Evolutionary conservation across 2,329 filamentous ascomycete species (phyloP).

Genomic region (Aphanocladium album): DNA sequence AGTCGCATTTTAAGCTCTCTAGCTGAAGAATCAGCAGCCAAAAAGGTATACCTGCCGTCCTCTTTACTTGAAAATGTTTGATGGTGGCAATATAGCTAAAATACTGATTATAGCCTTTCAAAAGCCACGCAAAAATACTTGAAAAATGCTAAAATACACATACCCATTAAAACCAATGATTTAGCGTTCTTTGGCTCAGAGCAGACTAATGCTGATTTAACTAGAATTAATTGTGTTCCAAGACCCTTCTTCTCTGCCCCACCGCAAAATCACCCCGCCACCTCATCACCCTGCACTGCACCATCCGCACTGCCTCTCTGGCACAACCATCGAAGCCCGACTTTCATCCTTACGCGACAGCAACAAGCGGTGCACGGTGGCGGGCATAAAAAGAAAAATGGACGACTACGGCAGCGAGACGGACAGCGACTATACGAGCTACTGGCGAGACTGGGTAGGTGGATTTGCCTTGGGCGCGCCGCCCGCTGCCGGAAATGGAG

Average conservation of each 20-base stretch:
- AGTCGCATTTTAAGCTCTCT: not conserved
- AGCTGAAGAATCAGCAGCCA: not conserved
- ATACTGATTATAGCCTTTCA: too few relatives aligned
- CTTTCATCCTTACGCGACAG: conserved; percentile 8
- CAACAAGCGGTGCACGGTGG: conserved; percentile 4
- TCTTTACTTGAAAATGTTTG: too few relatives aligned
- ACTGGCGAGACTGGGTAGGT: conserved; percentile 98
- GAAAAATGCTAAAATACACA: not conserved
- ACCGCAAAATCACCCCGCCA: conserved; percentile 8
- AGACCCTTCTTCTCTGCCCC: not conserved
- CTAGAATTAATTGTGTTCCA: not conserved
- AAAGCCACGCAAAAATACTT: not conserved
- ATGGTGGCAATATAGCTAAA: too few relatives aligned
- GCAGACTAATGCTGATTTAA: not conserved
- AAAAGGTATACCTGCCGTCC: not conserved
- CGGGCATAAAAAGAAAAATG: conserved; percentile 48
- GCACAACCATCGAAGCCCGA: not conserved
- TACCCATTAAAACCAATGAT: not conserved
- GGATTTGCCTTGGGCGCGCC: not conserved
- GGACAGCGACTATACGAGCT: conserved; percentile 98
- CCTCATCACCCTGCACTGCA: not conserved
- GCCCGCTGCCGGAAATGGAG: not conserved
- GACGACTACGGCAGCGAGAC: conserved; percentile 98
- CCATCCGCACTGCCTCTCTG: not conserved
- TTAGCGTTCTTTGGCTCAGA: too few relatives aligned